Conservation (phyloP, 2,329 filamentous ascomycete genomes). For the Aspergillus sp. region DNA sequence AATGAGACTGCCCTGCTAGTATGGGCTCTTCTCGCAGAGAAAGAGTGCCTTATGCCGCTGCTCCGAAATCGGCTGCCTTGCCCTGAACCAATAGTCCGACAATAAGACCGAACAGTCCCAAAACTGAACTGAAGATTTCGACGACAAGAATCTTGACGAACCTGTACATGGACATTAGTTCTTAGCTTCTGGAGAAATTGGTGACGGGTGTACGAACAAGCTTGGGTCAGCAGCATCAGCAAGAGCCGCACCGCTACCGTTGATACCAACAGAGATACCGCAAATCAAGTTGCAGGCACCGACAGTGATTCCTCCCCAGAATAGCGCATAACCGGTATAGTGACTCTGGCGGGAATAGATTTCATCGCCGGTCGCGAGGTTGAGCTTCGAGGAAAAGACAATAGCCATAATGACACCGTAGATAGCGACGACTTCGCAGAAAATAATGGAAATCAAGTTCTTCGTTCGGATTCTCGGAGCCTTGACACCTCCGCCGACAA, state of each 20-base stretch:
- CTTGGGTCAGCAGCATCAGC: conserved; percentile 91
- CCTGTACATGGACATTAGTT: conserved; percentile 46
- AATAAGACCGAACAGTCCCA: conserved; percentile 94
- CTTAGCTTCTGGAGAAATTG: not conserved
- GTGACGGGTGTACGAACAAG: conserved; percentile 61
- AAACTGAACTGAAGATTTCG: conserved; percentile 97
- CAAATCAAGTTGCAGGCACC: conserved; percentile 95
- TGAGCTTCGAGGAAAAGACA: conserved; percentile 89
- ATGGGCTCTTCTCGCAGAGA: conserved; percentile 19
- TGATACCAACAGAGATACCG: conserved; percentile 95
- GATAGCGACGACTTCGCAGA: conserved; percentile 99
- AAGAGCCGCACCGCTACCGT: conserved; percentile 92
- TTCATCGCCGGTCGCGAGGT: conserved; percentile 61
- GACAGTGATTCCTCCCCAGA: conserved; percentile 94
- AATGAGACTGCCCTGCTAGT: conserved; percentile 17
- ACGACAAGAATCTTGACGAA: conserved; percentile 99
- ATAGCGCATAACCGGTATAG: conserved; percentile 92
- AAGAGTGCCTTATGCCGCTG: conserved; percentile 22
- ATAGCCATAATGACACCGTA: conserved; percentile 99
- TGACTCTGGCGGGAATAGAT: conserved; percentile 76
- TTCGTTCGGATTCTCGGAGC: conserved; percentile 97
- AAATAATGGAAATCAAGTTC: conserved; percentile 99
- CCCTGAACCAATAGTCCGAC: conserved; percentile 84
- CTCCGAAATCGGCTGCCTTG: conserved; percentile 73
- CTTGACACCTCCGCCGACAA: conserved; percentile 93